phyloP scores from a whole-genome alignment of 2,329 filamentous ascomycete genomes.

The Grosmannia huntii region DNA sequence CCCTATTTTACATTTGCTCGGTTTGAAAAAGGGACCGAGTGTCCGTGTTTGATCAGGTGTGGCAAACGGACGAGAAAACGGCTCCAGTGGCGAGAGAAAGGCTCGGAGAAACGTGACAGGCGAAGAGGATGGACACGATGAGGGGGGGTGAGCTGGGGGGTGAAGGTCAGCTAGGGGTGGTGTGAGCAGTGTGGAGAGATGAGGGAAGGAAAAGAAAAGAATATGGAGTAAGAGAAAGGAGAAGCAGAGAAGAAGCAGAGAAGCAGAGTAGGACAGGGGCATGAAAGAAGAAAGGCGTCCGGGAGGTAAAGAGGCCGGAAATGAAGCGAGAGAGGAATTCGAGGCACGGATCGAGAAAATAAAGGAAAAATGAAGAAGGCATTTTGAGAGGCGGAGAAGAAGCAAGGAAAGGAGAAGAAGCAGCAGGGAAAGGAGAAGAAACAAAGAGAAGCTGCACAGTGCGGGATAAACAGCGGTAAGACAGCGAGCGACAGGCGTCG shows the following conservation, averaged over 20 bases:
- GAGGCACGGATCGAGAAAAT: too few species aligned
- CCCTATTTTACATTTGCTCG: too few species aligned
- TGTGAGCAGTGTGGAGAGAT: too few species aligned
- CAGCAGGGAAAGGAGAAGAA: neutral
- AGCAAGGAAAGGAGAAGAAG: neutral
- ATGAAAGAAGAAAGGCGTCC: too few species aligned
- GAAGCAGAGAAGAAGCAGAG: neutral
- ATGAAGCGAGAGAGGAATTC: neutral
- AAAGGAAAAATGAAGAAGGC: neutral
- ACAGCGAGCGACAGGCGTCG: neutral
- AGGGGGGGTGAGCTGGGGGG: too few species aligned
- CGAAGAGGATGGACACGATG: too few species aligned
- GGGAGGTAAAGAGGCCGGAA: neutral
- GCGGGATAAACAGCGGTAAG: neutral
- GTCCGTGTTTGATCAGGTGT: too few species aligned
- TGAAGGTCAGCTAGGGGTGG: too few species aligned
- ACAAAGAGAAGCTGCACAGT: neutral
- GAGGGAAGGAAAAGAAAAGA: neutral
- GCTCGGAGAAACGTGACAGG: too few species aligned
- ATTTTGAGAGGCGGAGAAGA: neutral
- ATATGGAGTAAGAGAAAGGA: neutral
- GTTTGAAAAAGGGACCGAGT: too few species aligned
- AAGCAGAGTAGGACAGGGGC: neutral
- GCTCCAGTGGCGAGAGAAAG: too few species aligned
- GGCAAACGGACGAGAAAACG: neutral